Evolutionary conservation across 352 stramenopile species (phyloP).

Genomic region (Pythium diclinum): DNA sequence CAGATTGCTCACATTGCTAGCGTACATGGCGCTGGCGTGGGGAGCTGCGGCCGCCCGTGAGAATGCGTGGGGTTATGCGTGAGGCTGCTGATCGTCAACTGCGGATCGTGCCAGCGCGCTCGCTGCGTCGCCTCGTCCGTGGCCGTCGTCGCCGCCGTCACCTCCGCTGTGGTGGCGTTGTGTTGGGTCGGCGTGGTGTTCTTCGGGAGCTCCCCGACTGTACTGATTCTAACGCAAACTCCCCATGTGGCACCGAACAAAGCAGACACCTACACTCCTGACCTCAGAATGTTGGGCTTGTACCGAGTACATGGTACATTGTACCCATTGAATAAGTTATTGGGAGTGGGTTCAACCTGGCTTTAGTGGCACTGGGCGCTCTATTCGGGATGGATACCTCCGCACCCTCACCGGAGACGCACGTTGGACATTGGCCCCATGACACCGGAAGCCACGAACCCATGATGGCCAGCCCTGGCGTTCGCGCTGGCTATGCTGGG

Average conservation of each 20-base stretch:
- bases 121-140: not conserved
- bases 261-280: conserved; percentile 9
- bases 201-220: conserved; percentile 3
- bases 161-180: conserved; percentile 1
- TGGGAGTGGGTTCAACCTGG: not conserved
- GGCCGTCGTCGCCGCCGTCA: not conserved
- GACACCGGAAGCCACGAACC: conserved; percentile 15
- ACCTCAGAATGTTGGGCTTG: conserved; percentile 1
- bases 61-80: not conserved
- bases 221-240: conserved; percentile 3
- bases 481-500: conserved; percentile 4
- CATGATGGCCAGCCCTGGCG: conserved; percentile 5
- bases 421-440: conserved; percentile 26
- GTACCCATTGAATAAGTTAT: conserved; percentile 7
- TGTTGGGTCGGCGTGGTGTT: conserved; percentile 7
- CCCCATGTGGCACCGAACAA: not conserved
- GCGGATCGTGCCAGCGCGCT: not conserved
- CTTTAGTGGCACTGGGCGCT: conserved; percentile 7
- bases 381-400: not conserved
- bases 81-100: not conserved
- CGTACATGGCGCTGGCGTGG: conserved; percentile 51
- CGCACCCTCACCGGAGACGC: conserved; percentile 7
- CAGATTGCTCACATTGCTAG: conserved; percentile 84
- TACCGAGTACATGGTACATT: conserved; percentile 21
- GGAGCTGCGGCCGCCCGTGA: not conserved